phyloP scores from a whole-genome alignment of 1,284 basidiomycete species.

The Ustanciosporium gigantosporum region DNA sequence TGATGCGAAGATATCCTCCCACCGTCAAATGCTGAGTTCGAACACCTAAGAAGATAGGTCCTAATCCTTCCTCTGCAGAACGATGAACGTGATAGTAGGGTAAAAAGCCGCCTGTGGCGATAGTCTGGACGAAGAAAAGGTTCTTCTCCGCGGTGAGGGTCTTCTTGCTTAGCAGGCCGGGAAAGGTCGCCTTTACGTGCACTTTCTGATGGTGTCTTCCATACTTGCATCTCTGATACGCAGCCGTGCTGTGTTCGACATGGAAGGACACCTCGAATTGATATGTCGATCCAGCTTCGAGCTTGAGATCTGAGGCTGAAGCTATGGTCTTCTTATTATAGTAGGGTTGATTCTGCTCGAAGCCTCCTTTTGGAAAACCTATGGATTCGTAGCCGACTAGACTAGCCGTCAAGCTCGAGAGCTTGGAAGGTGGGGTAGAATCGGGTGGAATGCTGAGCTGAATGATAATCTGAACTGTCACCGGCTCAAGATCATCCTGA shows the following conservation, averaged over 20 bases:
- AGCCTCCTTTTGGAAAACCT: conserved; percentile 36
- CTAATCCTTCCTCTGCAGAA: conserved; percentile 21
- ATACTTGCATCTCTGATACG: conserved; percentile 43
- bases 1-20: conserved; percentile 37
- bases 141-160: conserved; percentile 35
- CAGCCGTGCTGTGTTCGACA: conserved; percentile 35
- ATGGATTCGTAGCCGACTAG: conserved; percentile 38
- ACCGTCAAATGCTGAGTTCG: conserved; percentile 41
- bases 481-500: conserved; percentile 24
- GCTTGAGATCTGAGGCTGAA: conserved; percentile 28
- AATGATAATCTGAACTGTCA: conserved; percentile 28
- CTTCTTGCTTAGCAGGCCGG: conserved; percentile 34
- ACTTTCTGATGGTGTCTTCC: conserved; percentile 39
- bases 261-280: conserved; percentile 35
- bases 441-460: conserved; percentile 32
- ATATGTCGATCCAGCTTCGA: conserved; percentile 33
- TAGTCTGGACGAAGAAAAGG: conserved; percentile 30
- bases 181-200: conserved; percentile 40
- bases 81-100: conserved; percentile 40
- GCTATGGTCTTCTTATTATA: conserved; percentile 35
- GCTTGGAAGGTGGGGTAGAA: conserved; percentile 27
- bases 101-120: conserved; percentile 17
- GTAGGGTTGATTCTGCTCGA: conserved; percentile 43
- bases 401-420: conserved; percentile 18
- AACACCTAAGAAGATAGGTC: conserved; percentile 32